Conservation (phyloP, 2,329 filamentous ascomycete genomes). For the Monilinia polystroma region DNA sequence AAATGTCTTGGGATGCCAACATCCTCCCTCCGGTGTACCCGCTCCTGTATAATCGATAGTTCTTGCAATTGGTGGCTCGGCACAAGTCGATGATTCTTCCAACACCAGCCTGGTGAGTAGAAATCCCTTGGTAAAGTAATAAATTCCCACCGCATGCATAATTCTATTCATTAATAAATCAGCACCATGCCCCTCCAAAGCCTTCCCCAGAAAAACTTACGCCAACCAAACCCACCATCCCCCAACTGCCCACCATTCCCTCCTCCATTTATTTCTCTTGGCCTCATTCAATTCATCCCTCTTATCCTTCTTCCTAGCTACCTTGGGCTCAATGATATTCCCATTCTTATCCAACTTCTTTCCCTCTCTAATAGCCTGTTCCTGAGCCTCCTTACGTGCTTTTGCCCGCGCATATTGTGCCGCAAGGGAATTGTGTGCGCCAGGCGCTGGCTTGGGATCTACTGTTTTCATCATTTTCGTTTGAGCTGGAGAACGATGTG, state of each 20-base stretch:
- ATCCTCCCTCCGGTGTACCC: conserved; percentile 62
- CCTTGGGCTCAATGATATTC: conserved; percentile 10
- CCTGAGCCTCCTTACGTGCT: conserved; percentile 36
- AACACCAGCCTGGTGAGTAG: conserved; percentile 82
- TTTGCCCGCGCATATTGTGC: conserved; percentile 40
- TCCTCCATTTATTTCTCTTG: conserved; percentile 34
- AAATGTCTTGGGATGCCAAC: conserved; percentile 95
- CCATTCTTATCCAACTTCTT: conserved; percentile 25
- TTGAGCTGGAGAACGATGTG: background rate
- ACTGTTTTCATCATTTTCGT: conserved; percentile 29
- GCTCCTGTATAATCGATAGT: conserved; percentile 32
- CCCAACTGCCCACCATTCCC: conserved; percentile 38
- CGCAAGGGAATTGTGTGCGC: conserved; percentile 37
- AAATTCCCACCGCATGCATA: conserved; percentile 78
- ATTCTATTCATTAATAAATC: conserved; percentile 32
- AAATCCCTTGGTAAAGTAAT: conserved; percentile 93
- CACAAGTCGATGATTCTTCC: conserved; percentile 71
- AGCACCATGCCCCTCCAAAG: conserved; percentile 22
- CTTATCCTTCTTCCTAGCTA: conserved; percentile 31
- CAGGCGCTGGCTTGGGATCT: conserved; percentile 35
- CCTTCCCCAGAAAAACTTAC: conserved; percentile 32
- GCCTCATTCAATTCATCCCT: conserved; percentile 36
- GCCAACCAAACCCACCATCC: conserved; percentile 40
- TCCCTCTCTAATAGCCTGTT: conserved; percentile 28
- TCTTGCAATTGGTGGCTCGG: conserved; percentile 62